phyloP scores from a whole-genome alignment of 495 filamentous ascomycete species.

The Jackrogersella minutella region DNA sequence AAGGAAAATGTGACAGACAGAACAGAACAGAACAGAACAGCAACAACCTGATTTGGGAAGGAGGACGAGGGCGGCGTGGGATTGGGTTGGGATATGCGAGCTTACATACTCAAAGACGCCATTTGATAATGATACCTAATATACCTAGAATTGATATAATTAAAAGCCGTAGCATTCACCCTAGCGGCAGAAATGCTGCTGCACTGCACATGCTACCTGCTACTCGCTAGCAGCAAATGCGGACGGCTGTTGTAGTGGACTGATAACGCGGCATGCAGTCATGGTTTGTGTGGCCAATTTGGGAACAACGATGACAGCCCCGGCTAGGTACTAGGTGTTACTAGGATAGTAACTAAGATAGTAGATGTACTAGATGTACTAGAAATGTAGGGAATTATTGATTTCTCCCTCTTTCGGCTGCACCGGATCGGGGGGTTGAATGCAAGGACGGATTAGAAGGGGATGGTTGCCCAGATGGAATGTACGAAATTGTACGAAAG shows the following conservation, averaged over 20 bases:
- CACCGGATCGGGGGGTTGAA: constrained; percentile 21
- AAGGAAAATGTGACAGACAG: no score
- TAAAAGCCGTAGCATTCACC: constrained; percentile 39
- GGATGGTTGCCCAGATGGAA: no score
- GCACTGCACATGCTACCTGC: not conserved
- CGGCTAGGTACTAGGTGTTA: not conserved
- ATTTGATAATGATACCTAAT: no score
- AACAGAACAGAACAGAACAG: not conserved
- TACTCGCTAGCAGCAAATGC: constrained; percentile 24
- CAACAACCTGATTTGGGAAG: not conserved
- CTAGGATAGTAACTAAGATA: not conserved
- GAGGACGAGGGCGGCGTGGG: constrained; percentile 2
- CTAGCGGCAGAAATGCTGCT: constrained; percentile 27
- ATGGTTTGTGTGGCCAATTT: constrained; percentile 32
- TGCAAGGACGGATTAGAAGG: not conserved
- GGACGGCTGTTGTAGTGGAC: constrained; percentile 26
- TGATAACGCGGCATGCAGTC: constrained; percentile 42
- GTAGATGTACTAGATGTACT: not conserved
- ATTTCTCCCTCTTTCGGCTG: constrained; percentile 10
- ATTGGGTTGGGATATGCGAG: constrained; percentile 12
- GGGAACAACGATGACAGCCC: constrained; percentile 11
- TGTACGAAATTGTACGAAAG: constrained; percentile 8
- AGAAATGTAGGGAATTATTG: not conserved
- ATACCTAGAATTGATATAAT: constrained; percentile 31
- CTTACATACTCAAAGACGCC: constrained; percentile 48